Conservation (phyloP, 2,329 filamentous ascomycete genomes). For the Sclerotinia borealis region DNA sequence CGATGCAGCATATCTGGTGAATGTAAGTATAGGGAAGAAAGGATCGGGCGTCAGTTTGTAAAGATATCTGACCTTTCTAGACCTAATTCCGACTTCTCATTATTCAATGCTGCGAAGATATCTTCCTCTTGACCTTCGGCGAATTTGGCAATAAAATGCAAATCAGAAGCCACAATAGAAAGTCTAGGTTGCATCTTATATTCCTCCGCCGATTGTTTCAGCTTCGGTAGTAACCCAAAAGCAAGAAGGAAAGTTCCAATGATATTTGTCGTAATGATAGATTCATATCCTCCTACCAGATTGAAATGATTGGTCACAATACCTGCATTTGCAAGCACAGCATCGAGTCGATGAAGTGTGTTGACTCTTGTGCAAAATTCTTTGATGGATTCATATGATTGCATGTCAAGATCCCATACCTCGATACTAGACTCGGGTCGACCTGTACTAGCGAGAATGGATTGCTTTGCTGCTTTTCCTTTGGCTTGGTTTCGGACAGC, state of each 20-base stretch:
- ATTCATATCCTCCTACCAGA: constrained; percentile 19
- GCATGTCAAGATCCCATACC: constrained; percentile 23
- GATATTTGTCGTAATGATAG: constrained; percentile 27
- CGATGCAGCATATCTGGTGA: constrained; percentile 8
- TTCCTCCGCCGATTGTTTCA: constrained; percentile 20
- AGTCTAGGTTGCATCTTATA: constrained; percentile 15
- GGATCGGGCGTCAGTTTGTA: neutral
- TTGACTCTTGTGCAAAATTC: constrained; percentile 18
- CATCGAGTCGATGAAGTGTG: constrained; percentile 38
- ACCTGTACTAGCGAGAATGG: constrained; percentile 21
- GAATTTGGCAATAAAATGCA: constrained; percentile 23
- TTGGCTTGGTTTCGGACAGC: constrained; percentile 36
- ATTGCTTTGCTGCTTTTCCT: constrained; percentile 32
- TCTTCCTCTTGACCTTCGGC: constrained; percentile 19
- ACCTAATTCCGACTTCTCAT: constrained; percentile 14
- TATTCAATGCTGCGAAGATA: constrained; percentile 19
- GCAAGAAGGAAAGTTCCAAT: constrained; percentile 29
- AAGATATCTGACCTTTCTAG: constrained; percentile 1
- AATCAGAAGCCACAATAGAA: constrained; percentile 19
- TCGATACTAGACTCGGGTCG: constrained; percentile 20
- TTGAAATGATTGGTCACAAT: constrained; percentile 7
- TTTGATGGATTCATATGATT: constrained; percentile 16
- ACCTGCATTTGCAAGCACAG: constrained; percentile 36
- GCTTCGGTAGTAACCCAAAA: constrained; percentile 23
- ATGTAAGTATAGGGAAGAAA: neutral